A percentile compares a stretch with the other conserved stretches of the same genome.
Evolutionary conservation across 345 rosid species (phyloP).

Genomic region (Trapa incisa): DNA sequence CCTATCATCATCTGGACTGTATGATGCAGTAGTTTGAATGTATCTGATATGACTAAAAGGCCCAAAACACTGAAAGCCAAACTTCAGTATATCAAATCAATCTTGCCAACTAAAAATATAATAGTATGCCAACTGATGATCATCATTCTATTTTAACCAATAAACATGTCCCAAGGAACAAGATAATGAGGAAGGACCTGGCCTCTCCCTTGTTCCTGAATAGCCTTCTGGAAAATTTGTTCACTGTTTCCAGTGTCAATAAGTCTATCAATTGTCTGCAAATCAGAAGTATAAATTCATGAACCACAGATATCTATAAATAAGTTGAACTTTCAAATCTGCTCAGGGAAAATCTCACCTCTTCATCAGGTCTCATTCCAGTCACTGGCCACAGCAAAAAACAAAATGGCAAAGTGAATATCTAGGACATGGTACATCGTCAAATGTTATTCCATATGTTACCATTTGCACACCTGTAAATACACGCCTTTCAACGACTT

Average conservation of each 20-base stretch:
- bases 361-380: slow-evolving; percentile 79
- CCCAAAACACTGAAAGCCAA: neutral
- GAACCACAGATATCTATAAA: neutral
- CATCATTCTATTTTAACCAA: neutral
- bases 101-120: neutral
- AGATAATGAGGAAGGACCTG: slow-evolving; percentile 39
- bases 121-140: neutral
- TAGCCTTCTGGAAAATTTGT: slow-evolving; percentile 82
- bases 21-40: neutral
- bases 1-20: neutral
- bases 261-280: slow-evolving; percentile 71
- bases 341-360: slow-evolving; percentile 27
- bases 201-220: slow-evolving; percentile 87
- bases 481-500: slow-evolving; percentile 91
- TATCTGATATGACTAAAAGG: neutral
- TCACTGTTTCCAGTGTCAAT: slow-evolving; percentile 89
- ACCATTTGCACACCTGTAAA: slow-evolving; percentile 51
- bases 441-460: slow-evolving; percentile 4
- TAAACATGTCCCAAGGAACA: slow-evolving; percentile 1
- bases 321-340: neutral
- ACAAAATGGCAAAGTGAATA: slow-evolving; percentile 16
- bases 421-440: slow-evolving; percentile 6
- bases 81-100: neutral
- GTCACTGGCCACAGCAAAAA: slow-evolving; percentile 40
- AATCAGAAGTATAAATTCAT: slow-evolving; percentile 11